phyloP scores from a whole-genome alignment of 2,329 filamentous ascomycete species.

The Fusarium miscanthi region DNA sequence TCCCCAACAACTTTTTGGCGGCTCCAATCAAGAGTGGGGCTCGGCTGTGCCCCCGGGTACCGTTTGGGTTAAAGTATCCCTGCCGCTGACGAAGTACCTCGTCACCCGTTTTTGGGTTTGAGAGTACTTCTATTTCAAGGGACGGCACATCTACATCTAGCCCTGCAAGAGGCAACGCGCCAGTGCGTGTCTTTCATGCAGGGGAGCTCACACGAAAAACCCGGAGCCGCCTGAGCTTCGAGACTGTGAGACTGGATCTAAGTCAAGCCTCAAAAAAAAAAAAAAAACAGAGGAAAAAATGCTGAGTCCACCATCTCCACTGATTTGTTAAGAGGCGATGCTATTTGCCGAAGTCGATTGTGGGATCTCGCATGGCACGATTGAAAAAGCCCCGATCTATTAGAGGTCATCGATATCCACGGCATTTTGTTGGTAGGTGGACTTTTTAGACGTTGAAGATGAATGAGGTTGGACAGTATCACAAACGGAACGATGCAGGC shows the following conservation, averaged over 20 bases:
- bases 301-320: conserved; percentile 16
- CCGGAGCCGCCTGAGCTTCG: conserved; percentile 28
- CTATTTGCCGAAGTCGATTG: conserved; percentile 5
- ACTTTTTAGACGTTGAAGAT: neutral
- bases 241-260: conserved; percentile 5
- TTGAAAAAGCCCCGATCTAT: neutral
- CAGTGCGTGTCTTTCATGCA: conserved; percentile 37
- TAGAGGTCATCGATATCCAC: conserved; percentile 1
- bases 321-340: neutral
- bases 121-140: conserved; percentile 6
- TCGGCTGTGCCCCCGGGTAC: conserved; percentile 6
- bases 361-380: conserved; percentile 7
- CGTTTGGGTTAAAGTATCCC: conserved; percentile 7
- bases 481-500: neutral
- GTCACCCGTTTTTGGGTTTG: fast-evolving
- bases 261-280: neutral
- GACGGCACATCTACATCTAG: conserved; percentile 26
- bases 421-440: neutral
- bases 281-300: neutral
- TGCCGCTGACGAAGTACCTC: conserved; percentile 16
- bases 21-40: conserved; percentile 38
- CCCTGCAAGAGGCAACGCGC: conserved; percentile 23
- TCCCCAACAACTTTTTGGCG: conserved; percentile 49
- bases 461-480: neutral
- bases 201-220: conserved; percentile 30